Conservation (phyloP, 768 basidiomycete genomes). For the Gyrodon lividus region DNA sequence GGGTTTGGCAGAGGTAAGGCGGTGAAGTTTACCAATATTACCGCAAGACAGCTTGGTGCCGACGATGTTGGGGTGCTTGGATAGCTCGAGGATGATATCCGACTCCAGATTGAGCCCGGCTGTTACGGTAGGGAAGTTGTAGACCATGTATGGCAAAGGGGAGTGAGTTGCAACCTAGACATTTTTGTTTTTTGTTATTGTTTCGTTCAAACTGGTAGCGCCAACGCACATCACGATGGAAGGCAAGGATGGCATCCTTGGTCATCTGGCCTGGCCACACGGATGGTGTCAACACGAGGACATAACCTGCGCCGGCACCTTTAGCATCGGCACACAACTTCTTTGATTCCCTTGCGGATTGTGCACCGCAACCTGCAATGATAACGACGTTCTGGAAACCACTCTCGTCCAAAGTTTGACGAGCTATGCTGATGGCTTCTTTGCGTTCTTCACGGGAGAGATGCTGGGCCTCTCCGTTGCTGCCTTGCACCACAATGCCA, state of each 20-base stretch:
- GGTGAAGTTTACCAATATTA: conserved; percentile 79
- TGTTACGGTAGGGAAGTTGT: conserved; percentile 83
- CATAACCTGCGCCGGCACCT: conserved; percentile 80
- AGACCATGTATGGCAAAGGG: conserved; percentile 73
- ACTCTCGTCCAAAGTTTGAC: conserved; percentile 69
- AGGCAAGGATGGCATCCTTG: conserved; percentile 57
- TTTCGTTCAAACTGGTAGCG: neutral
- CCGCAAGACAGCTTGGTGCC: conserved; percentile 86
- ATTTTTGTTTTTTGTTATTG: neutral
- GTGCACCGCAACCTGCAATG: conserved; percentile 83
- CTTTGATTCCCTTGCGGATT: conserved; percentile 74
- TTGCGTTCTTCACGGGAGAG: conserved; percentile 72
- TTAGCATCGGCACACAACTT: conserved; percentile 69
- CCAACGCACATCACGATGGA: conserved; percentile 56
- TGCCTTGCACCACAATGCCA: conserved; percentile 71
- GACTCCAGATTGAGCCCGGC: conserved; percentile 85
- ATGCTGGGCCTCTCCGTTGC: conserved; percentile 76
- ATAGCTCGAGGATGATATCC: conserved; percentile 66
- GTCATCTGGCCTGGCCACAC: conserved; percentile 70
- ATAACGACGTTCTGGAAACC: conserved; percentile 67
- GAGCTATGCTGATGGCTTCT: conserved; percentile 58
- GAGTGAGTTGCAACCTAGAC: conserved; percentile 63
- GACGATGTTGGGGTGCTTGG: conserved; percentile 80
- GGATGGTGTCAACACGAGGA: conserved; percentile 72
- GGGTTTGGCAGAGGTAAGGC: conserved; percentile 60